phyloP scores from a whole-genome alignment of 768 basidiomycete species.

The Artomyces pyxidatus region DNA sequence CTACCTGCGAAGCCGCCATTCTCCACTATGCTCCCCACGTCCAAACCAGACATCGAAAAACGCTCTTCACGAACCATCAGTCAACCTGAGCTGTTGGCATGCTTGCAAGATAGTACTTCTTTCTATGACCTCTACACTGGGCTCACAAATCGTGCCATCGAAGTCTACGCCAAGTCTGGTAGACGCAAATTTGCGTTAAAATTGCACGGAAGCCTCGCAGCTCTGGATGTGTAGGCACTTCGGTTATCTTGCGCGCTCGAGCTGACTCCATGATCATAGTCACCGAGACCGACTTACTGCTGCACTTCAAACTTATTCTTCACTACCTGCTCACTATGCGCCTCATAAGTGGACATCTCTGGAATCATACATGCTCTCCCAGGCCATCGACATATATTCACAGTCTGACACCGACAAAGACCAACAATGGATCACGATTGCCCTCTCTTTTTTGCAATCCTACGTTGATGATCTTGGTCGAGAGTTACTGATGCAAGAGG shows the following conservation, averaged over 20 bases:
- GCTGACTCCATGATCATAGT: slow-evolving; percentile 32
- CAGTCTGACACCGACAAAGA: slow-evolving; percentile 51
- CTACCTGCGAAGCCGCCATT: slow-evolving; percentile 73
- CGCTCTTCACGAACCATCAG: slow-evolving; percentile 36
- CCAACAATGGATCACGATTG: slow-evolving; percentile 72
- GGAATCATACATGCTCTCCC: slow-evolving; percentile 71
- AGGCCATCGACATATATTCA: slow-evolving; percentile 61
- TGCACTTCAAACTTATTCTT: slow-evolving; percentile 65
- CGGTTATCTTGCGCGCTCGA: not conserved
- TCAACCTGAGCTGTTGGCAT: slow-evolving; percentile 50
- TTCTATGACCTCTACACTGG: slow-evolving; percentile 77
- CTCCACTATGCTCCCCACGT: slow-evolving; percentile 35
- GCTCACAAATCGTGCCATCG: slow-evolving; percentile 75
- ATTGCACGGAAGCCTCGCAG: slow-evolving; percentile 79
- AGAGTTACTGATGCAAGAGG: slow-evolving; percentile 46
- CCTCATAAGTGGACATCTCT: slow-evolving; percentile 76
- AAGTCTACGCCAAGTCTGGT: slow-evolving; percentile 75
- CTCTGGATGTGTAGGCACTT: slow-evolving; percentile 75
- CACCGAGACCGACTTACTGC: slow-evolving; percentile 54
- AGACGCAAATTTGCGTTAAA: slow-evolving; percentile 81
- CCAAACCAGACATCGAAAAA: slow-evolving; percentile 15
- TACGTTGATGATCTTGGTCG: slow-evolving; percentile 47
- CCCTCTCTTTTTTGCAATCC: slow-evolving; percentile 68
- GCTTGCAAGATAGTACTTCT: slow-evolving; percentile 42
- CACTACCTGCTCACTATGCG: slow-evolving; percentile 80